A percentile compares a stretch with the other conserved stretches of the same genome.
Evolutionary conservation across 1,284 basidiomycete genomes (phyloP).

Genomic region (Irpex rosettiformis): DNA sequence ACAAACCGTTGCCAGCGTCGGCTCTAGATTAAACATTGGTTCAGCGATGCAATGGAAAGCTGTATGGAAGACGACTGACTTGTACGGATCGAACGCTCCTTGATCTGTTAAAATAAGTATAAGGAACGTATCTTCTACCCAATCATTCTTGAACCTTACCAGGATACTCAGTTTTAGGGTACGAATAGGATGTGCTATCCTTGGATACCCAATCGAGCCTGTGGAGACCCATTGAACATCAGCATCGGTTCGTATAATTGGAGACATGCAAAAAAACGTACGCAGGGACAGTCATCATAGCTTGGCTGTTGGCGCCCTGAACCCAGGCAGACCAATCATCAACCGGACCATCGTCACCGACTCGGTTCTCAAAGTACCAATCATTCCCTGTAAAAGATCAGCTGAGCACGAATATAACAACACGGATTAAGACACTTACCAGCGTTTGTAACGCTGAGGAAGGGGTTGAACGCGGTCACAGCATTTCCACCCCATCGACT

Average conservation of each 20-base stretch:
- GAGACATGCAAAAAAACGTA: conserved; percentile 25
- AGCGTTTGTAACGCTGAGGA: conserved; percentile 47
- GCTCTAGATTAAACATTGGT: conserved; percentile 30
- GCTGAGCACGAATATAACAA: background rate
- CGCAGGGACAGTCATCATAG: conserved; percentile 46
- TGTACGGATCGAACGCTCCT: conserved; percentile 34
- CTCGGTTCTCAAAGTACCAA: conserved; percentile 53
- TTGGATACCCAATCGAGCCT: conserved; percentile 54
- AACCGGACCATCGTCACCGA: conserved; percentile 29
- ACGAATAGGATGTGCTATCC: conserved; percentile 46
- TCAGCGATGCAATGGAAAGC: background rate
- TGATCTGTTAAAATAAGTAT: conserved; percentile 31
- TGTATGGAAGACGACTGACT: background rate
- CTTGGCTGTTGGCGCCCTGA: conserved; percentile 37
- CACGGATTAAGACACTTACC: conserved; percentile 20
- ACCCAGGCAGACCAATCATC: conserved; percentile 49
- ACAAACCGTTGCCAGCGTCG: conserved; percentile 41
- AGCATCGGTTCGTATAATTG: background rate
- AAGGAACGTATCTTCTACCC: background rate
- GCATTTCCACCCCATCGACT: conserved; percentile 50
- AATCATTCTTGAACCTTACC: conserved; percentile 35
- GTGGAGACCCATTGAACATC: background rate
- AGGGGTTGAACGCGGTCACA: conserved; percentile 49
- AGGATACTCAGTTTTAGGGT: conserved; percentile 27
- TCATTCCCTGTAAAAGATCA: conserved; percentile 26